Base-by-base conservation (phyloP, 2,329 filamentous ascomycete species). In the Aspergillus sp. region DNA sequence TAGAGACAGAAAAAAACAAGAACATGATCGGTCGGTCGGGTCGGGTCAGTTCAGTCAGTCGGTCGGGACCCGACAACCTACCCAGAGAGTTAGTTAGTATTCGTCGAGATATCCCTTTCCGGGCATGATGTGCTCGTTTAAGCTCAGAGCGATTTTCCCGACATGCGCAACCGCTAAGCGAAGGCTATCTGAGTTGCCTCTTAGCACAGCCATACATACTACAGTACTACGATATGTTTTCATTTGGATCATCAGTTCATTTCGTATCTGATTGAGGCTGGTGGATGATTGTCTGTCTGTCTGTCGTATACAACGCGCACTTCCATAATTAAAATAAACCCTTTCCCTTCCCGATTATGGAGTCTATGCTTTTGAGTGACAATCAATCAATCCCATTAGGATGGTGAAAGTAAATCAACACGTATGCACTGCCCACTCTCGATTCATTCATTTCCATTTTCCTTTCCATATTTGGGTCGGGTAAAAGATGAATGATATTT, bases 81-180 rank as follows among this genome's bases (percentile, higher is more conserved):
- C 32, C 25, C 25, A 27, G 25, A 27, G 25, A 27, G 6, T 27
- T 5, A 13, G 3, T 32, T 5, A 36, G 32, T 36, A 36, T 54
- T 54, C 52, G 52, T 42, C 23, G 41, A 55, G 25, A 55, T 55
- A 17, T 47, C 53, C 53, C 41, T 30, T 30, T 44, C 27, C n/a
- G 41, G 53, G n/a, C 15, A 55, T n/a, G 53, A 55, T 47, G 39
- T 19, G 17, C 36, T 19, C 23, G 17, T 55, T 47, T 55, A 55
- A 55, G 53, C 53, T 55, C 53, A 41, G 53, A 4, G 42, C 42
- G 53, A 55, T 55, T 55, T 27, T 44, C 53, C 39, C 39, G 53
- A 44, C 53, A 44, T 4, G 19, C 53, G 41, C 53, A 41, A 41
- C 53, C 39, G 23, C 27, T 55, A 55, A 21, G 53, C 36, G 42